Conservation (phyloP, 2,329 filamentous ascomycete species). For the Diaporthe vaccinii region DNA sequence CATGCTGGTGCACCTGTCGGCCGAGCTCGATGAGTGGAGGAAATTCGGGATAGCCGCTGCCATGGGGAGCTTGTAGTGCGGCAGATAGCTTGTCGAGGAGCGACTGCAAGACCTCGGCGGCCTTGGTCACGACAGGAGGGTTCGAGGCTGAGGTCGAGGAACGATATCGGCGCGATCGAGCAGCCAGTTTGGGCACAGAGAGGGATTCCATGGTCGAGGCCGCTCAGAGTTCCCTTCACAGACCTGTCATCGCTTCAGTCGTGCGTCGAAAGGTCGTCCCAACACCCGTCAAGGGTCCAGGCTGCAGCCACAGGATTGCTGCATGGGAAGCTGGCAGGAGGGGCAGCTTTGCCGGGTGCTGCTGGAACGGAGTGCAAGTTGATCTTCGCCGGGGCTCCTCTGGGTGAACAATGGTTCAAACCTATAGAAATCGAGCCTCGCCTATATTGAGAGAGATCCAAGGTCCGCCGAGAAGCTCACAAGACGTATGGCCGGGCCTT, state of each 20-base stretch:
- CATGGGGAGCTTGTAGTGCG: constrained; percentile 49
- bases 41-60: constrained; percentile 63
- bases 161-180: constrained; percentile 69
- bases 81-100: constrained; percentile 64
- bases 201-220: constrained; percentile 37
- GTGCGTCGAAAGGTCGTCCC: constrained; percentile 43
- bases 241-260: constrained; percentile 41
- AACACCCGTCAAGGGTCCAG: constrained; percentile 54
- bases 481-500: constrained; percentile 11
- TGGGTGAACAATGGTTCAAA: background rate
- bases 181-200: constrained; percentile 59
- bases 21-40: constrained; percentile 67
- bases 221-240: constrained; percentile 23
- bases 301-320: constrained; percentile 40
- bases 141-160: constrained; percentile 74
- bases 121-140: constrained; percentile 69
- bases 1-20: constrained; percentile 75
- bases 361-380: constrained; percentile 1
- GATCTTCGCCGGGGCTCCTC: constrained; percentile 4
- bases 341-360: constrained; percentile 26
- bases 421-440: background rate
- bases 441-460: background rate
- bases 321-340: constrained; percentile 46
- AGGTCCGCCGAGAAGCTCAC: constrained; percentile 14
- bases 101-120: constrained; percentile 69